A percentile compares a stretch with the other conserved stretches of the same genome.
These are phyloP conservation scores for Penicillium concentricum DNA, from an alignment of 2,329 filamentous ascomycete genomes.

Conservation along the genomic window DNA sequence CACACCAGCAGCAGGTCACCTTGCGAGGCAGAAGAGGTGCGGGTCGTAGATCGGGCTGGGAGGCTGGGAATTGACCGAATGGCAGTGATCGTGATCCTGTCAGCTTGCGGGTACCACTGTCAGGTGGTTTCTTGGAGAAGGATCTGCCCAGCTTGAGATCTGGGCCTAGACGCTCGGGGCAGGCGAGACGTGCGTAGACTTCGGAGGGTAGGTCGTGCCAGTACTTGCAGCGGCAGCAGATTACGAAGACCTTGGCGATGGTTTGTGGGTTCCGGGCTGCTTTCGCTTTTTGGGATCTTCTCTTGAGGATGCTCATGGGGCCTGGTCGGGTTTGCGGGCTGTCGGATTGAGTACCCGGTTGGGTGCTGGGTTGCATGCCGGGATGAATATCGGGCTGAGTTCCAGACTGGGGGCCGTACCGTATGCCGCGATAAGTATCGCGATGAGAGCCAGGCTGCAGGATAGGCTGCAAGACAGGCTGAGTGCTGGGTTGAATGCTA, in stretches of 20 bases:
- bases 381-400: not conserved
- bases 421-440: not conserved
- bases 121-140: not conserved
- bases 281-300: constrained; percentile 18
- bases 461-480: no score
- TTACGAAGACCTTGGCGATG: constrained; percentile 43
- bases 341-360: not conserved
- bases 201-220: constrained; percentile 46
- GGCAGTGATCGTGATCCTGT: not conserved
- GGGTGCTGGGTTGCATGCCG: not conserved
- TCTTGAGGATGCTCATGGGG: constrained; percentile 6
- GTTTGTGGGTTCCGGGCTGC: constrained; percentile 18
- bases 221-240: constrained; percentile 45
- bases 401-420: not conserved
- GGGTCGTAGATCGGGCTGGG: constrained; percentile 8
- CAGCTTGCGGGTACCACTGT: not conserved
- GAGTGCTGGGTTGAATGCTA: not conserved
- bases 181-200: constrained; percentile 37
- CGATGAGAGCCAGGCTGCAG: not conserved
- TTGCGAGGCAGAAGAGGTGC: constrained; percentile 30
- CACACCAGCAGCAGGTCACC: constrained; percentile 66
- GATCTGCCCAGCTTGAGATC: constrained; percentile 7
- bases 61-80: not conserved
- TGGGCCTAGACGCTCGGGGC: constrained; percentile 20
- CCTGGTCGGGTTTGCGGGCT: constrained; percentile 7